Conservation (phyloP, 2,329 filamentous ascomycete species). For the Colletotrichum sp. region DNA sequence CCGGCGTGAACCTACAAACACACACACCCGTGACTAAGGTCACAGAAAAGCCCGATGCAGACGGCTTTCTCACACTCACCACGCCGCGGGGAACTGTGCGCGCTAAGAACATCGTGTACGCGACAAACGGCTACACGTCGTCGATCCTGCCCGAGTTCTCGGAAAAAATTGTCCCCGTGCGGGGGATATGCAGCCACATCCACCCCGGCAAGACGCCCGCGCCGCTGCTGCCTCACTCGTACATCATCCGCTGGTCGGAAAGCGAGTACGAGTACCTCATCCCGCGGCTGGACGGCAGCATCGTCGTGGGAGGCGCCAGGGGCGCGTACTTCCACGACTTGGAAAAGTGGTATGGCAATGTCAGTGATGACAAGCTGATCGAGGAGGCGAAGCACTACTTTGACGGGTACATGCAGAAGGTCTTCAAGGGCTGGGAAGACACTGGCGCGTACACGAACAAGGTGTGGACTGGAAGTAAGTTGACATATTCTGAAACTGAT, state of each 20-base stretch:
- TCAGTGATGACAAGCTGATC: slow-evolving; percentile 46
- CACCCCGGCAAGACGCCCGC: slow-evolving; percentile 34
- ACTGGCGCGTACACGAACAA: slow-evolving; percentile 38
- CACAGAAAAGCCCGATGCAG: background rate
- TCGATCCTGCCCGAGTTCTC: slow-evolving; percentile 26
- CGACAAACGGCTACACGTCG: slow-evolving; percentile 34
- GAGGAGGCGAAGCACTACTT: slow-evolving; percentile 44
- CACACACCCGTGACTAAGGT: slow-evolving; percentile 1
- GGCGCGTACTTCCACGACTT: slow-evolving; percentile 34
- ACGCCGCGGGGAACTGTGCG: slow-evolving; percentile 26
- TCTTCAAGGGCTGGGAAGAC: slow-evolving; percentile 51
- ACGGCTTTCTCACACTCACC: background rate
- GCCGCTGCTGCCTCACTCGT: slow-evolving; percentile 52
- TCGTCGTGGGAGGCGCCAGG: slow-evolving; percentile 48
- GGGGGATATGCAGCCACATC: slow-evolving; percentile 35
- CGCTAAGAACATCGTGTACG: slow-evolving; percentile 25
- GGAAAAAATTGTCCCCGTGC: slow-evolving; percentile 26
- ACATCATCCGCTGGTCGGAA: slow-evolving; percentile 63
- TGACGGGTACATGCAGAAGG: slow-evolving; percentile 49
- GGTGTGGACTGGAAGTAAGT: slow-evolving; percentile 48
- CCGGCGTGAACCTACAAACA: slow-evolving; percentile 32
- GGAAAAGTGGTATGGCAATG: slow-evolving; percentile 44
- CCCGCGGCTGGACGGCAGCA: slow-evolving; percentile 51
- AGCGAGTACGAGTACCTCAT: slow-evolving; percentile 73
- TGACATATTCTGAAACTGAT: fast-evolving